Conservation (phyloP, 2,329 filamentous ascomycete genomes). For the Colletotrichum sojae region DNA sequence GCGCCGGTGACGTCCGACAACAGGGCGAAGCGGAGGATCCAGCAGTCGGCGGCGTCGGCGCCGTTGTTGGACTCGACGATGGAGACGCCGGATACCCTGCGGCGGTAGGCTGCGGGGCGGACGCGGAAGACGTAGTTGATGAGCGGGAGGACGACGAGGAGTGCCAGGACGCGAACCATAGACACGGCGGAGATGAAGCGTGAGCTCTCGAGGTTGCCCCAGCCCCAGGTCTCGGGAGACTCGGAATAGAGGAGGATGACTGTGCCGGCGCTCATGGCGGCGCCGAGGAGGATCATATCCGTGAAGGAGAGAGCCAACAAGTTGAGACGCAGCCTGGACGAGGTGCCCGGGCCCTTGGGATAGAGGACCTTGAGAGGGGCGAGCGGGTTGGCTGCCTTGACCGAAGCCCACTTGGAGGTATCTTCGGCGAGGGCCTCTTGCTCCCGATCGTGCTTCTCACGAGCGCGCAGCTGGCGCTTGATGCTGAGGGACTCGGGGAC, state of each 20-base stretch:
- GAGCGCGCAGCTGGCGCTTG: slow-evolving; percentile 78
- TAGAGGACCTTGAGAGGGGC: slow-evolving; percentile 83
- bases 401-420: slow-evolving; percentile 45
- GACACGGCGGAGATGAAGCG: slow-evolving; percentile 87
- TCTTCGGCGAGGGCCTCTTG: slow-evolving; percentile 53
- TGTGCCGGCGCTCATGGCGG: slow-evolving; percentile 85
- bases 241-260: slow-evolving; percentile 88
- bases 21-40: slow-evolving; percentile 81
- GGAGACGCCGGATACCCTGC: slow-evolving; percentile 54
- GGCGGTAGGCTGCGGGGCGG: slow-evolving; percentile 61
- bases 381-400: slow-evolving; percentile 73
- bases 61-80: slow-evolving; percentile 71
- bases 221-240: slow-evolving; percentile 82
- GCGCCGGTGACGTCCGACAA: slow-evolving; percentile 83
- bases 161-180: slow-evolving; percentile 79
- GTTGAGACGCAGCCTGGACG: slow-evolving; percentile 77
- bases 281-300: slow-evolving; percentile 86
- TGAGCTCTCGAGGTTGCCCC: slow-evolving; percentile 85
- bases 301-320: slow-evolving; percentile 84
- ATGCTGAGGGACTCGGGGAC: slow-evolving; percentile 89
- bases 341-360: slow-evolving; percentile 76
- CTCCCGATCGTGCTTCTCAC: slow-evolving; percentile 73
- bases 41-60: slow-evolving; percentile 83
- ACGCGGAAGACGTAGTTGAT: slow-evolving; percentile 82
- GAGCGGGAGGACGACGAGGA: slow-evolving; percentile 82